A percentile compares a stretch with the other conserved stretches of the same genome.
phyloP scores from a whole-genome alignment of 2,329 filamentous ascomycete genomes.

The Tolypocladium nubicola region DNA sequence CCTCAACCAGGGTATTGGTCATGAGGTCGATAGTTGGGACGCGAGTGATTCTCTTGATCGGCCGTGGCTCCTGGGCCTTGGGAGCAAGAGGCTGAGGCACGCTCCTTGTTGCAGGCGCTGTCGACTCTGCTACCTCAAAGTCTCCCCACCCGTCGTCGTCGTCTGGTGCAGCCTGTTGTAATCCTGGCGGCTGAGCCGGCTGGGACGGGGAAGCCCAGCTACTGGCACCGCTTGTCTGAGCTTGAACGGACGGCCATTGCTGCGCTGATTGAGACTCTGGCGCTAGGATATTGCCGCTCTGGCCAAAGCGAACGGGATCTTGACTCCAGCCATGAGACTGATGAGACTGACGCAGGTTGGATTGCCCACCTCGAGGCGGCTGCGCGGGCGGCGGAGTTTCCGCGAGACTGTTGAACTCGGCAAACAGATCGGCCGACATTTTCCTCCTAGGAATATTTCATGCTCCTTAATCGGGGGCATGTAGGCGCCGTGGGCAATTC shows the following conservation, averaged over 20 bases:
- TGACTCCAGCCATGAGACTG: slow-evolving; percentile 5
- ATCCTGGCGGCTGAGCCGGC: not conserved
- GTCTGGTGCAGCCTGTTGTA: slow-evolving; percentile 15
- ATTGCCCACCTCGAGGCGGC: slow-evolving; percentile 4
- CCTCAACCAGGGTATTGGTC: slow-evolving; percentile 38
- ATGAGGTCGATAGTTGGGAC: slow-evolving; percentile 44
- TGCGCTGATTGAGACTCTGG: slow-evolving; percentile 11
- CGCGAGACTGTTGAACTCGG: slow-evolving; percentile 46
- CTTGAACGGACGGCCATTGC: slow-evolving; percentile 20
- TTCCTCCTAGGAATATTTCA: not conserved
- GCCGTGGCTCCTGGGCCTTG: not conserved
- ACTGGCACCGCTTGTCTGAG: slow-evolving; percentile 9
- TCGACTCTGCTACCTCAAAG: slow-evolving; percentile 46
- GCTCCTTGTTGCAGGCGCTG: slow-evolving; percentile 4
- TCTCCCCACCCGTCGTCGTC: slow-evolving; percentile 59
- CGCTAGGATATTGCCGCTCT: slow-evolving; percentile 6
- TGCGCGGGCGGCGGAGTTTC: slow-evolving; percentile 19
- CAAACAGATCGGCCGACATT: slow-evolving; percentile 59
- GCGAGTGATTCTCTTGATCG: slow-evolving; percentile 16
- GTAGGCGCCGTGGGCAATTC: not conserved
- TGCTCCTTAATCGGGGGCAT: not conserved
- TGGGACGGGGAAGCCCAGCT: slow-evolving; percentile 7
- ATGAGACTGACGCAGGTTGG: slow-evolving; percentile 6
- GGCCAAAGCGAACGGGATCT: slow-evolving; percentile 15
- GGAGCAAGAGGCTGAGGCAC: not conserved